A percentile compares a stretch with the other conserved stretches of the same genome.
Evolutionary conservation across 257 asterid genomes (phyloP).

Genomic region (Salvia splendens): DNA sequence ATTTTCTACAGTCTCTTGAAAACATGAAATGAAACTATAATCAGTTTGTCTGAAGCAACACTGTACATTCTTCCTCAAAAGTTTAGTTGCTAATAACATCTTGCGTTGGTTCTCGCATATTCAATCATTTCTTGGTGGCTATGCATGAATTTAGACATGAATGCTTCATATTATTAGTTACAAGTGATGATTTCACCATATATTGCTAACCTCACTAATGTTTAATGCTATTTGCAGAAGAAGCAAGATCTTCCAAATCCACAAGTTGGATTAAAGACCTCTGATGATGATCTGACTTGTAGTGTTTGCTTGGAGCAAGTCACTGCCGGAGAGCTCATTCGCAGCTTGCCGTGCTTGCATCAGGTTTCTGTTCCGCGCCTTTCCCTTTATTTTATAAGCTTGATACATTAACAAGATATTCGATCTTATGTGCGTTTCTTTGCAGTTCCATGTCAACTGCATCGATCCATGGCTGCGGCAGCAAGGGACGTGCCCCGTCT

Average conservation of each 20-base stretch:
- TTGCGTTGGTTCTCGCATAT: background rate
- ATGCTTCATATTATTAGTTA: background rate
- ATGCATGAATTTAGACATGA: too few relatives aligned
- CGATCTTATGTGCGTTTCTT: constrained; percentile 4
- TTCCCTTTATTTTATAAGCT: background rate
- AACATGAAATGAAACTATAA: background rate
- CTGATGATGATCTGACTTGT: constrained; percentile 88
- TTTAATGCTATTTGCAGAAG: constrained; percentile 48
- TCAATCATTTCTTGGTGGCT: too few relatives aligned
- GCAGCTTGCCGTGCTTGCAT: constrained; percentile 98
- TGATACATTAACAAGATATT: constrained; percentile 16
- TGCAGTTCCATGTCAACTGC: constrained; percentile 92
- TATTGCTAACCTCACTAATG: background rate
- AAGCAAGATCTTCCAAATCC: constrained; percentile 61
- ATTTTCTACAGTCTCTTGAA: constrained; percentile 24
- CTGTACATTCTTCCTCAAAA: background rate
- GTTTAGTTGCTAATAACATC: constrained; percentile 4
- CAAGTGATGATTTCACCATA: background rate
- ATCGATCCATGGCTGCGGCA: constrained; percentile 98
- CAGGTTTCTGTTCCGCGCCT: constrained; percentile 50
- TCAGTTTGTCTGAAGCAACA: background rate
- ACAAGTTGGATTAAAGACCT: constrained; percentile 46
- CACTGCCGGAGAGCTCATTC: constrained; percentile 74
- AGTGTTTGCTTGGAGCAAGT: constrained; percentile 99
- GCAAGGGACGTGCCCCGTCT: constrained; percentile 98